Percentiles rank a stretch among this genome's conserved stretches.
phyloP scores from a whole-genome alignment of 2,329 filamentous ascomycete genomes.

The Rosellinia necatrix region DNA sequence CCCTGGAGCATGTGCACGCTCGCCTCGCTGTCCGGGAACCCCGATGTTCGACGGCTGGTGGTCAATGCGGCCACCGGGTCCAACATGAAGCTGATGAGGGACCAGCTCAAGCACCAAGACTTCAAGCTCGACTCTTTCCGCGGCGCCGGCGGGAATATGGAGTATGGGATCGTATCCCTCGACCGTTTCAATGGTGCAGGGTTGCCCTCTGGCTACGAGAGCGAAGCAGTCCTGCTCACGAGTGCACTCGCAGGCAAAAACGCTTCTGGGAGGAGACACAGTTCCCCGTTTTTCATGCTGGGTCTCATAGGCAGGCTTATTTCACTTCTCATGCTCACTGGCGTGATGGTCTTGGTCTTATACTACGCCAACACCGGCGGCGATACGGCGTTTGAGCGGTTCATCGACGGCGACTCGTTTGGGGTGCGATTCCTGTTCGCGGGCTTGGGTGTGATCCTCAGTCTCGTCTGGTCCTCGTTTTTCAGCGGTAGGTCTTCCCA shows the following conservation, averaged over 20 bases:
- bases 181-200: not conserved
- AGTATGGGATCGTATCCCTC: constrained; percentile 15
- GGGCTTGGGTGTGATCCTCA: constrained; percentile 44
- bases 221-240: not conserved
- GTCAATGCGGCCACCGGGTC: not conserved
- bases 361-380: constrained; percentile 45
- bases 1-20: constrained; percentile 45
- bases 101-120: not conserved
- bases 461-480: constrained; percentile 46
- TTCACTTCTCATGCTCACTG: constrained; percentile 30
- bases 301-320: constrained; percentile 14
- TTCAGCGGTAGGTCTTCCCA: constrained; percentile 41
- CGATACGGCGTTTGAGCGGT: constrained; percentile 45
- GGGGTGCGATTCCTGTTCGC: constrained; percentile 49
- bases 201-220: not conserved
- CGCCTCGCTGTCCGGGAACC: constrained; percentile 30
- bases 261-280: not conserved
- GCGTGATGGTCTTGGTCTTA: constrained; percentile 41
- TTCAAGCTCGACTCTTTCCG: constrained; percentile 17
- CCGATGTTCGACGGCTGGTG: constrained; percentile 22
- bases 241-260: not conserved
- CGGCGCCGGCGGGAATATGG: not conserved
- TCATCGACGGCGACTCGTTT: constrained; percentile 47
- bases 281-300: constrained; percentile 15
- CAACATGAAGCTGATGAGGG: not conserved